Base-by-base conservation (phyloP, 768 basidiomycete genomes). In the Tephrocybe rancida region DNA sequence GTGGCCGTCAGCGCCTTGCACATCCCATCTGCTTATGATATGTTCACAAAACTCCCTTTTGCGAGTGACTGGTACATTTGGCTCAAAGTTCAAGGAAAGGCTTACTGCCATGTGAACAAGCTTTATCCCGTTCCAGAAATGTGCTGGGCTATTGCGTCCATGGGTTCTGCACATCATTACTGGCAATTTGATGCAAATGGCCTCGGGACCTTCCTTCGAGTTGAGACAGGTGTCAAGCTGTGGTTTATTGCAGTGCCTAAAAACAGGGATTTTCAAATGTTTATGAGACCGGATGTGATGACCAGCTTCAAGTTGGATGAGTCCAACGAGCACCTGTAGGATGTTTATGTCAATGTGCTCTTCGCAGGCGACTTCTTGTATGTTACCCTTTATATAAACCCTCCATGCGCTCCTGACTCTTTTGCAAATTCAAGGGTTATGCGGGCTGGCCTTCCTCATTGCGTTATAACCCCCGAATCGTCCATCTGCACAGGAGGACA, bases 221-320 rank as follows among this genome's bases (percentile, higher is more conserved):
- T 49, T 10, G 11, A 43, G 8, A 46, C 24, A 27, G 59, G 63
- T 0, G 14, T 1, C 2, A 61, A 64, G 32, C 30, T 56, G 11
- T 67, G 67, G 26, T 48, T 63, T 26, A 21, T 58, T n/a, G 58
- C 55, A 7, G 21, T 0, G 0, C 50, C 50, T 8, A 52, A 44
- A 45, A 5, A 16, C 7, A 43, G 42, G 0, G 14, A 22, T 21
- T 52, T 44, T 18, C 1, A 22, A 5, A 30, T 43, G 1, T 52
- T 52, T 27, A 10, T 11, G 5, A 2, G 18, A 3, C n/a, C 14
- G 25, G 47, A 37, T 13, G 2, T 48, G 9, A 16, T 35, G 3
- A 35, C 14, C 2, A 22, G 34, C 10, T 53, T 24, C 14, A 14
- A 37, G 10, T n/a, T 48, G 13, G 18, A 24, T 13, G 38, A 26